These are phyloP conservation scores for Diaporthe destruens DNA, from an alignment of 2,329 filamentous ascomycete genomes.

Conservation along the genomic window DNA sequence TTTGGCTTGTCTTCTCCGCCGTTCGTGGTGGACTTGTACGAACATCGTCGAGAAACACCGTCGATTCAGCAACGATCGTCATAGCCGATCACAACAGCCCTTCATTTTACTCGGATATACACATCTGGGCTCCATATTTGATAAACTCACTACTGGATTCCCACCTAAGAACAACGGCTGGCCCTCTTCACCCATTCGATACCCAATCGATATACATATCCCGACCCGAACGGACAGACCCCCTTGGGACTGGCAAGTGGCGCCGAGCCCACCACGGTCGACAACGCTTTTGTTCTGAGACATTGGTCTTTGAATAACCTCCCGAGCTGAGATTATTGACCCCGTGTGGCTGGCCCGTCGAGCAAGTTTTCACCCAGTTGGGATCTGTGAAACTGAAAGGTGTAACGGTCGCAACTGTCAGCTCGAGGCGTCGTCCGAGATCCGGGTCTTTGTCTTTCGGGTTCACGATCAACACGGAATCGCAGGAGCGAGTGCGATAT, in stretches of 20 bases:
- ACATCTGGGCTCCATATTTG: constrained; percentile 25
- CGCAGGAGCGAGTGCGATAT: background rate
- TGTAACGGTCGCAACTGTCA: constrained; percentile 32
- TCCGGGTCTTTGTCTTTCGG: background rate
- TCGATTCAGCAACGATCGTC: constrained; percentile 25
- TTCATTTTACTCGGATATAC: constrained; percentile 34
- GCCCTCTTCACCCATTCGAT: constrained; percentile 1
- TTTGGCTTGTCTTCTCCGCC: background rate
- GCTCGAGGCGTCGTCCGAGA: background rate
- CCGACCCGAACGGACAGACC: constrained; percentile 14
- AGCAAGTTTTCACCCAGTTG: background rate
- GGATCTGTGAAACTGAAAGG: constrained; percentile 24
- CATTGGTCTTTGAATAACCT: constrained; percentile 36
- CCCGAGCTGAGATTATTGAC: constrained; percentile 20
- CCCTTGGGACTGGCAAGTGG: constrained; percentile 1
- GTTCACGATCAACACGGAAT: background rate
- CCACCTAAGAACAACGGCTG: constrained; percentile 19
- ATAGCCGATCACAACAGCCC: constrained; percentile 31
- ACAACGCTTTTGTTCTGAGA: constrained; percentile 17
- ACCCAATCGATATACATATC: constrained; percentile 16
- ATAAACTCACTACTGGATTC: constrained; percentile 16
- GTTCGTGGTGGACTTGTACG: background rate
- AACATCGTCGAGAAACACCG: background rate
- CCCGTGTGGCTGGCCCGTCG: constrained; percentile 14
- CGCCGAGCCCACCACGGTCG: background rate